These are phyloP conservation scores for Metschnikowia borealis DNA, from an alignment of 805 yeast genomes.

Conservation along the genomic window DNA sequence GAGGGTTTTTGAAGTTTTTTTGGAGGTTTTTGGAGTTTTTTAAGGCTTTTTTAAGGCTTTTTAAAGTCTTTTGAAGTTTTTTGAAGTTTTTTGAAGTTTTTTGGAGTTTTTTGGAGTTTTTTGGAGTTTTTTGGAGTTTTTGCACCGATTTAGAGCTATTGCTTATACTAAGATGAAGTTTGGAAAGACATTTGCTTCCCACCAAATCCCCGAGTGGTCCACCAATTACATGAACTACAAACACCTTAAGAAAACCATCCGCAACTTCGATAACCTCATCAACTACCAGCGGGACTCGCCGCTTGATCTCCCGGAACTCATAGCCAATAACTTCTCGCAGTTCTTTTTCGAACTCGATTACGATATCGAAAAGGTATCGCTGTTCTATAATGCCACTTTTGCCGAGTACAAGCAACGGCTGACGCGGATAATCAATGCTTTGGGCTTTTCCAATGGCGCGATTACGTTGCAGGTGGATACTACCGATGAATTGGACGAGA, in stretches of 20 bases:
- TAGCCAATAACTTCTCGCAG: constrained; percentile 49
- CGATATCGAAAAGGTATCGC: constrained; percentile 77
- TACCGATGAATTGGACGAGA: constrained; percentile 40
- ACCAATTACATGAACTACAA: constrained; percentile 82
- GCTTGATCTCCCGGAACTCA: constrained; percentile 25
- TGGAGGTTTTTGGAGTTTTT: no score
- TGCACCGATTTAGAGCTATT: no score
- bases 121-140: no score
- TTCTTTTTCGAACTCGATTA: constrained; percentile 79
- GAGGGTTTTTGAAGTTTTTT: no score
- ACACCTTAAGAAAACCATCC: constrained; percentile 74
- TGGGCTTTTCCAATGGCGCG: constrained; percentile 27
- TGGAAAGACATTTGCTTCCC: constrained; percentile 72
- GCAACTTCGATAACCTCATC: constrained; percentile 46
- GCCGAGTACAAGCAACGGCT: constrained; percentile 72
- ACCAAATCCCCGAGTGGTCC: constrained; percentile 94
- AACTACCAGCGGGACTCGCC: constrained; percentile 32
- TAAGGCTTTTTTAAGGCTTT: no score
- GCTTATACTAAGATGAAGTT: constrained; percentile 53
- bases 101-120: no score
- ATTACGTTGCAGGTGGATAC: constrained; percentile 33
- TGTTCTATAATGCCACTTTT: constrained; percentile 68
- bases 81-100: no score
- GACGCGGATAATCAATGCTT: constrained; percentile 37
- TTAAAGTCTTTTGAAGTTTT: no score